A percentile compares a stretch with the other conserved stretches of the same genome.
Conservation (phyloP, 495 filamentous ascomycete species). For the Cairneyella variabilis region DNA sequence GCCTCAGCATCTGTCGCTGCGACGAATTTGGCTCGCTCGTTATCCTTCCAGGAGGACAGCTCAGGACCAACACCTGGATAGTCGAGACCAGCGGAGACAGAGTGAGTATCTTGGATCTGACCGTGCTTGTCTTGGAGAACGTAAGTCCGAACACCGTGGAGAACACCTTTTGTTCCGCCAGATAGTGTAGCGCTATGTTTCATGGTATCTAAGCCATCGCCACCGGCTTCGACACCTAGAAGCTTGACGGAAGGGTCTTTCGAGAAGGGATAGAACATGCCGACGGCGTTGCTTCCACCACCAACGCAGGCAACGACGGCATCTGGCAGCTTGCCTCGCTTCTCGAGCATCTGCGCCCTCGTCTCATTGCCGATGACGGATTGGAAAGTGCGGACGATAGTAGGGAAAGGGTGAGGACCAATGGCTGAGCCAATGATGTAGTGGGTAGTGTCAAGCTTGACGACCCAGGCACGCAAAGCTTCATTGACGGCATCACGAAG, state of each 20-base stretch:
- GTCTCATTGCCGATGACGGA: constrained; percentile 91
- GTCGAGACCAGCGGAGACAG: constrained; percentile 93
- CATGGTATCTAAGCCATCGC: constrained; percentile 83
- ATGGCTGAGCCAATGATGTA: constrained; percentile 97
- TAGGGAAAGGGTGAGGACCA: constrained; percentile 92
- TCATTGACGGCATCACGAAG: constrained; percentile 96
- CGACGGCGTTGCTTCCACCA: constrained; percentile 84
- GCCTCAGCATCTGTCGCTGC: constrained; percentile 91
- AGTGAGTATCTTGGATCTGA: constrained; percentile 92
- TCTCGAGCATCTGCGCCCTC: constrained; percentile 67
- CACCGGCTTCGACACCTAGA: constrained; percentile 93
- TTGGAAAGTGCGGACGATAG: constrained; percentile 94
- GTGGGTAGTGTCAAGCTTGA: constrained; percentile 81
- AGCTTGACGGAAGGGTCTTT: constrained; percentile 82
- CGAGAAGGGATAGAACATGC: constrained; percentile 96
- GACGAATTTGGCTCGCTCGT: constrained; percentile 77
- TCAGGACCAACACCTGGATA: constrained; percentile 97
- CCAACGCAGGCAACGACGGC: constrained; percentile 96
- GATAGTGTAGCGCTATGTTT: constrained; percentile 89
- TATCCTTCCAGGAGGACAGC: constrained; percentile 89
- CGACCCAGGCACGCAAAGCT: constrained; percentile 84
- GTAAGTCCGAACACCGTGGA: constrained; percentile 95
- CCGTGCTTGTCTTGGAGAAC: constrained; percentile 88
- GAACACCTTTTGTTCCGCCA: constrained; percentile 83
- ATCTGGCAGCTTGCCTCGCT: constrained; percentile 84